Base-by-base conservation (phyloP, 805 yeast species). In the Suhomyces vadensis region DNA sequence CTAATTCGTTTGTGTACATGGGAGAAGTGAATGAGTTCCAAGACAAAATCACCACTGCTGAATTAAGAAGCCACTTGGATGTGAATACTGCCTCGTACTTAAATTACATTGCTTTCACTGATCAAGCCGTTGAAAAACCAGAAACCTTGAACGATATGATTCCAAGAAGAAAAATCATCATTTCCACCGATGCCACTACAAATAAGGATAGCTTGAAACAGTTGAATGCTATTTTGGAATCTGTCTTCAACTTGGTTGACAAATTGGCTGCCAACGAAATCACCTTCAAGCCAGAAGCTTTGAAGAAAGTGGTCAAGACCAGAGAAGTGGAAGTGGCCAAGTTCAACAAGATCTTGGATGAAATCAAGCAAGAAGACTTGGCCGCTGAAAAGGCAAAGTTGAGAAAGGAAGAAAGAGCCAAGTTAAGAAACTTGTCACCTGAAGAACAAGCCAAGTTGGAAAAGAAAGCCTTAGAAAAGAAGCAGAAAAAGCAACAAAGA, bases 1-100 rank as follows among this genome's bases (percentile, higher is more conserved):
- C 97, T 26, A 55, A 68, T 36, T 81, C 85, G 51, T 87, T 77
- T 59, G 96, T 88, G 21, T 88, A 80, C 69, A 91, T 94, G 98
- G 74, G 86, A 55, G 99, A 94, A 73, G 81, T 81, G 45, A 75
- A 82, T 49, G 98, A 92, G 63, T 74, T 87, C 69, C 89, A 84
- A 52, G 88, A 81, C 4, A 69, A 79, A 46, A 68, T 87, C 41
- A 74, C 77, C 52, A 75, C 81, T 41, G 68, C 71, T 21, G 78
- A 76, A 48, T 63, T 72, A 42, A 55, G 55, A 31, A 47, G 47
- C 9, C 53, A 63, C n/a, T 61, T 69, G 49, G 73, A 75, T 37
- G 61, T 83, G 42, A 65, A 69, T 22, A 71, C 71, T 24, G 67
- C 79, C 23, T 57, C 70, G 5, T 67, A 79, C 47, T 67, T 94